Evolutionary conservation across 345 rosid genomes (phyloP), one percentile per base, ranked within the genome.

Genomic region (Citrus unshiu): DNA sequence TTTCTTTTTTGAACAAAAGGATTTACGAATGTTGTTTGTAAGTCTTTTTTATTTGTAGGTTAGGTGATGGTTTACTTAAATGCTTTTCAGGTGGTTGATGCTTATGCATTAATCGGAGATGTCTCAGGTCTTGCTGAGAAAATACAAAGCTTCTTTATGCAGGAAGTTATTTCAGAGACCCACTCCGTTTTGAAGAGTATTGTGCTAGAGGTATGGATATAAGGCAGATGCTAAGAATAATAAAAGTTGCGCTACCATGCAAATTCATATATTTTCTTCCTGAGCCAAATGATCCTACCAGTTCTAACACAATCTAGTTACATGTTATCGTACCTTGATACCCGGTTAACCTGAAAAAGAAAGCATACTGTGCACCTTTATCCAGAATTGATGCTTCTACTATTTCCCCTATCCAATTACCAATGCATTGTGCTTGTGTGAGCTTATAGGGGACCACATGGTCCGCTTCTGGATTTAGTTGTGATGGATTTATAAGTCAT

Each of bases 71-170:
- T 70, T 71, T 46, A 39, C 62, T 77, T 32, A 66, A 57, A 71
- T 74, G 77, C 30, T 84, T 77, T 78, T 70, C 89, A 97, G 99
- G 98, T 94, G 75, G 88, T 97, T 81, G 99, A 97, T 73, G 98
- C 98, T 78, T 97, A 94, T 91, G 98, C 99, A 78, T 86, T 97
- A 77, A 97, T 97, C 57, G 99, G 99, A 73, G 98, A 97, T 86
- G 83, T 92, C 62, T 91, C 98, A 77, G 99, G 99, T 82, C 98
- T 97, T 77, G 96, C 97, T 56, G 99, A 94, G 84, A 97, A 97
- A 90, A 89, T 97, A 80, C 98, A 97, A 75, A 97, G 98, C 87
- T 94, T 92, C 86, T 97, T 90, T 84, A 91, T 94, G 98, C 98
- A 97, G 81, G 99, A 97, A 84, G 96, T 93, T 88, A 90, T 97